Conservation (phyloP, 2,329 filamentous ascomycete genomes). For the Talaromyces atroroseus region DNA sequence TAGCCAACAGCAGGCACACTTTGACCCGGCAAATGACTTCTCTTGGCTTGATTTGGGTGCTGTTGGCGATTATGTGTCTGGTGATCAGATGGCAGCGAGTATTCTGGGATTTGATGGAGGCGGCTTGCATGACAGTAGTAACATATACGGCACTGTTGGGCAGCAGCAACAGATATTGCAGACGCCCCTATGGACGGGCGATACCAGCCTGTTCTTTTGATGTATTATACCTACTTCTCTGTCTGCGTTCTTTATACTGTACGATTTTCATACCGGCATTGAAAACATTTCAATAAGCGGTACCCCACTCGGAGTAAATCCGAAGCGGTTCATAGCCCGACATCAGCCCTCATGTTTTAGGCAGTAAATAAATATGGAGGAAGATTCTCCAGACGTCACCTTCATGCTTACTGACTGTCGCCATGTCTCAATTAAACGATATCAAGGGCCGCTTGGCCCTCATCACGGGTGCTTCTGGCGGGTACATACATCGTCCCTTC, state of each 20-base stretch:
- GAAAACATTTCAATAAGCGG: background rate
- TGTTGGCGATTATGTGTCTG: conserved; percentile 52
- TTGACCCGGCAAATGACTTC: conserved; percentile 51
- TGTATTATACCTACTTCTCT: conserved; percentile 11
- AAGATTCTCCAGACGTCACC: too few species aligned
- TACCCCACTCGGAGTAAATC: conserved; percentile 7
- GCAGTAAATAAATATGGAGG: too few species aligned
- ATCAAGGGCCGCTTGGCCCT: conserved; percentile 52
- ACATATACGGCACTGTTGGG: conserved; percentile 23
- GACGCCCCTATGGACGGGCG: conserved; percentile 35
- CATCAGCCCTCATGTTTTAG: too few species aligned
- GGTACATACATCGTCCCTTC: conserved; percentile 40
- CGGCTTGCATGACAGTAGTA: conserved; percentile 26
- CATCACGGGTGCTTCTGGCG: conserved; percentile 57
- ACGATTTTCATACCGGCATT: too few species aligned
- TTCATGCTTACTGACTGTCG: background rate
- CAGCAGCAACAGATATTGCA: conserved; percentile 35
- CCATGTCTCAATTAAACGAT: conserved; percentile 31
- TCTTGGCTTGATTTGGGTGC: conserved; percentile 59
- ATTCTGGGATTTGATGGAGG: conserved; percentile 30
- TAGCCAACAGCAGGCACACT: conserved; percentile 28
- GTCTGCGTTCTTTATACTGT: too few species aligned
- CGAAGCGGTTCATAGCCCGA: conserved; percentile 2
- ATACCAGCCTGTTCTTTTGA: conserved; percentile 32
- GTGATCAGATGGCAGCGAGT: conserved; percentile 35